phyloP scores from a whole-genome alignment of 805 yeast genomes.

The Grigorovia humatica region DNA sequence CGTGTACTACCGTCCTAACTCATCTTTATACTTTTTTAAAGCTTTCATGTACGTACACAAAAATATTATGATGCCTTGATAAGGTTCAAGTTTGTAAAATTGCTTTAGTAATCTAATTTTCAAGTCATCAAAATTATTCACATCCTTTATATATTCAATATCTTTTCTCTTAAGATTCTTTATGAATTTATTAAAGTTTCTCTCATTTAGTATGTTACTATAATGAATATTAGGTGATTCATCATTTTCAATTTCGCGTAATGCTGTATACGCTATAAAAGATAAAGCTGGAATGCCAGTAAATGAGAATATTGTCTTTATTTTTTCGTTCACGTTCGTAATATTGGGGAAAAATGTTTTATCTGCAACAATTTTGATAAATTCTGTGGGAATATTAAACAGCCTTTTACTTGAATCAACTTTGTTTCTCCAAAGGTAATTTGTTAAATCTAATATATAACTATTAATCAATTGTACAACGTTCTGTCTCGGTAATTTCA shows the following conservation, averaged over 20 bases:
- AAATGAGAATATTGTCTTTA: constrained; percentile 14
- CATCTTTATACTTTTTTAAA: constrained; percentile 23
- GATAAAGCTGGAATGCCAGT: constrained; percentile 20
- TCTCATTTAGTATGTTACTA: constrained; percentile 12
- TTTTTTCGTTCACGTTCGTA: constrained; percentile 2
- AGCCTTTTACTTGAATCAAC: constrained; percentile 10
- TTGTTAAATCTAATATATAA: constrained; percentile 21
- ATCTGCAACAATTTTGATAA: constrained; percentile 9
- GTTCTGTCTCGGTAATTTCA: constrained; percentile 8
- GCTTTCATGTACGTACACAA: constrained; percentile 46
- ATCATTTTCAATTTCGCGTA: constrained; percentile 8
- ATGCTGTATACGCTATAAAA: constrained; percentile 6
- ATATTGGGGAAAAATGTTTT: constrained; percentile 9
- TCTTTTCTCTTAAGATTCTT: neutral
- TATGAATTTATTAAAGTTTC: constrained; percentile 13
- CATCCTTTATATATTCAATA: constrained; percentile 9
- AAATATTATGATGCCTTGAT: constrained; percentile 39
- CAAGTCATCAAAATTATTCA: constrained; percentile 33
- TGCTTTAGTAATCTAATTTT: constrained; percentile 35
- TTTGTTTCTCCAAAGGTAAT: constrained; percentile 25
- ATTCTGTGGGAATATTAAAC: constrained; percentile 18
- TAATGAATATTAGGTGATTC: constrained; percentile 4
- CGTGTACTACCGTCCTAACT: neutral
- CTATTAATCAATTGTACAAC: constrained; percentile 17
- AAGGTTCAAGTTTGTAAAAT: constrained; percentile 32